Evolutionary conservation across 208 protist genomes (phyloP), one percentile per base, ranked within the genome.

Genomic region (Crithidia mellificae): DNA sequence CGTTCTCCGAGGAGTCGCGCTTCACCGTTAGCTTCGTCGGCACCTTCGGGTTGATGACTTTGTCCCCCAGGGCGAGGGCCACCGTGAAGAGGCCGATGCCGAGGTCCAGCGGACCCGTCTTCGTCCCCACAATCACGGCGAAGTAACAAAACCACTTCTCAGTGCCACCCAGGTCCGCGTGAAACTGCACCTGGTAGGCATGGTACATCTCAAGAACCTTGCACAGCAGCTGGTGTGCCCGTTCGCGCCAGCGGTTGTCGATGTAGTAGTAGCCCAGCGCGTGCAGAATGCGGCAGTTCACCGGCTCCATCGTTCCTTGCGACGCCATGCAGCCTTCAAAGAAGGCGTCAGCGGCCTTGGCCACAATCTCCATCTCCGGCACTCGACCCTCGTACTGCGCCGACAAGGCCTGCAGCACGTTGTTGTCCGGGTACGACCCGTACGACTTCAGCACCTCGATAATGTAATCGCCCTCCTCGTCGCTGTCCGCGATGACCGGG

Each of bases 51-150:
- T 76, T 75, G 7, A 80, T 75, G 11, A 74, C 46, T 32, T 49
- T 63, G n/a, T 81, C 66, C 1, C 72, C 51, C 22, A 62, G 74
- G 44, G 72, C 75, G 20, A 96, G 61, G 5, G 78, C 74, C 29
- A 90, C 70, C 12, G 78, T 74, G 43, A 92, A 81, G 0, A 96
- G 62, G 17, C 90, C 90, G 15, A 93, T 52, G 11, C 77, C 81
- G 78, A 85, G 88, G 63, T 87, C 83, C 17, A 95, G 78, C 32
- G 87, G 83, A n/a, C 85, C 81, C 2, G 81, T 73, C 71, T 87
- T 88, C 72, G 89, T 89, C 66, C 79, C 81, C 3, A 83, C 79
- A 17, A 83, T 87, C 19, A 80, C 71, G 47, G 91, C 80, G 22
- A 81, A 76, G 47, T 84, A 81, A 29, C 62, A 61, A 44, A 67